Evolutionary conservation across 352 stramenopile species (phyloP).

Genomic region (Phytophthora podocarpi): DNA sequence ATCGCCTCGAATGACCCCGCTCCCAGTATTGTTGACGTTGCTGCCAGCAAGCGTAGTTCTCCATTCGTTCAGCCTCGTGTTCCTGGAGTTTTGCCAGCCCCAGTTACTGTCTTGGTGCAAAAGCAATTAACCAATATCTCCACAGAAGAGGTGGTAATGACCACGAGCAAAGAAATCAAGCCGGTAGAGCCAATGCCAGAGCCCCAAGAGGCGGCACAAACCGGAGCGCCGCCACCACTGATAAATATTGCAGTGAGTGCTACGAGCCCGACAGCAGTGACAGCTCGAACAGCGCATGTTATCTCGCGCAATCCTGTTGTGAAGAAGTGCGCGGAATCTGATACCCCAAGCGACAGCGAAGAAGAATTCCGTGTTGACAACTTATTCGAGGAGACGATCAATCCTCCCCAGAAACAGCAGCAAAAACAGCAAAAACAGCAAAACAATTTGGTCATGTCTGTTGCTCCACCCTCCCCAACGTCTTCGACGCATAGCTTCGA

Average conservation of each 20-base stretch:
- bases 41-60: background rate
- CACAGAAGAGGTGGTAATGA: background rate
- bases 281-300: background rate
- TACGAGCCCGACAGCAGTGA: background rate
- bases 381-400: conserved; percentile 30
- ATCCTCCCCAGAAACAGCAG: background rate
- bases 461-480: background rate
- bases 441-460: background rate
- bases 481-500: conserved; percentile 37
- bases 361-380: conserved; percentile 16
- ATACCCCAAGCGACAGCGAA: conserved; percentile 20
- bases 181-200: conserved; percentile 17
- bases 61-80: background rate
- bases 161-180: background rate
- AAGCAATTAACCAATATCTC: background rate
- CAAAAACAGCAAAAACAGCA: background rate
- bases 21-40: background rate
- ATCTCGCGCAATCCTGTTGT: background rate
- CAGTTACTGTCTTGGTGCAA: background rate
- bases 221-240: background rate
- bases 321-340: background rate
- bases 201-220: background rate
- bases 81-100: background rate
- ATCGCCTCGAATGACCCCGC: background rate
- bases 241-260: conserved; percentile 7